phyloP scores from a whole-genome alignment of 2,329 filamentous ascomycete genomes.

The Metarhizium rileyi region DNA sequence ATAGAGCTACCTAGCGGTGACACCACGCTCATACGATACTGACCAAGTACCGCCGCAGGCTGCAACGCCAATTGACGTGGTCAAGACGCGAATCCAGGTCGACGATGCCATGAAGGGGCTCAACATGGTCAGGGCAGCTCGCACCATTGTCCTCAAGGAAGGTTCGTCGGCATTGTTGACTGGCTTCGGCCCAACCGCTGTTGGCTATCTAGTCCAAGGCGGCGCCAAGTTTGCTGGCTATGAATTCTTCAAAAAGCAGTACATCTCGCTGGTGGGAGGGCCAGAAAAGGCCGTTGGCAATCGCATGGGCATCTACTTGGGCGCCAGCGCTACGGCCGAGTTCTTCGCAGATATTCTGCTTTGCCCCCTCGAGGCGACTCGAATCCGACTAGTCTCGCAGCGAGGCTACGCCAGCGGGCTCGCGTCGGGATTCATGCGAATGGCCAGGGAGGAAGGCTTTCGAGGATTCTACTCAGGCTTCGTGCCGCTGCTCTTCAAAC shows the following conservation, averaged over 20 bases:
- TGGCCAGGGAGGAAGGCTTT: slow-evolving; percentile 65
- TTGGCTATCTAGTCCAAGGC: slow-evolving; percentile 83
- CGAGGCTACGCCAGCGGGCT: slow-evolving; percentile 68
- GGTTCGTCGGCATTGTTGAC: slow-evolving; percentile 72
- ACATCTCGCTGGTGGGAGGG: slow-evolving; percentile 57
- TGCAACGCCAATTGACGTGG: slow-evolving; percentile 53
- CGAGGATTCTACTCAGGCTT: slow-evolving; percentile 87
- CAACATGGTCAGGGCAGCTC: slow-evolving; percentile 71
- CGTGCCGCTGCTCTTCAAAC: slow-evolving; percentile 76
- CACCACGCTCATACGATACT: neutral
- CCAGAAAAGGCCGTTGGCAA: slow-evolving; percentile 32
- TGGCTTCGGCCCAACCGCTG: slow-evolving; percentile 74
- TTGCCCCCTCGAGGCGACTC: slow-evolving; percentile 82
- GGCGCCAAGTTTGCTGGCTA: slow-evolving; percentile 88
- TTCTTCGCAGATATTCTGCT: slow-evolving; percentile 72
- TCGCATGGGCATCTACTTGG: slow-evolving; percentile 58
- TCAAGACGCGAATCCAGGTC: slow-evolving; percentile 88
- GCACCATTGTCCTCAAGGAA: slow-evolving; percentile 68
- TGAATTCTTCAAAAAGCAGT: slow-evolving; percentile 89
- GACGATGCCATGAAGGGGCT: slow-evolving; percentile 77
- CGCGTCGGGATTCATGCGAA: slow-evolving; percentile 61
- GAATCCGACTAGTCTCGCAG: slow-evolving; percentile 69
- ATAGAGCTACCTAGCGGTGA: neutral
- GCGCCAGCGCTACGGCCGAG: slow-evolving; percentile 58
- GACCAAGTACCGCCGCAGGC: slow-evolving; percentile 24